phyloP scores from a whole-genome alignment of 2,329 filamentous ascomycete species.

The Aotearoamyces nothofagi region DNA sequence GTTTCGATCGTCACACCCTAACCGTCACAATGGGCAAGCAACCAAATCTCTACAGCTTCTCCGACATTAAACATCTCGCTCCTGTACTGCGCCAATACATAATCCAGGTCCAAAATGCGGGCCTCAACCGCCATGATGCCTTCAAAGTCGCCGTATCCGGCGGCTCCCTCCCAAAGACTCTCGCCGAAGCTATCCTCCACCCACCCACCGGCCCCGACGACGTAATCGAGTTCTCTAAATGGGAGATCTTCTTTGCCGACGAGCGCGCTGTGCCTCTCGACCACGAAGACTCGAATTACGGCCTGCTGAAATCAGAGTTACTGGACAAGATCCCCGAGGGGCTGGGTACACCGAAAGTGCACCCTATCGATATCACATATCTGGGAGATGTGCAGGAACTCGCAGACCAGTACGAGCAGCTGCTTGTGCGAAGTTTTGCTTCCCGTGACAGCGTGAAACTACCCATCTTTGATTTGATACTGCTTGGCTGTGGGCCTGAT shows the following conservation, averaged over 20 bases:
- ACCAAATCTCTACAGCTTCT: conserved; percentile 69
- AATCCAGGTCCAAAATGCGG: conserved; percentile 65
- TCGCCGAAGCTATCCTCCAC: conserved; percentile 69
- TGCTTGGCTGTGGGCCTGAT: conserved; percentile 88
- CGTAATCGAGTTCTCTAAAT: conserved; percentile 63
- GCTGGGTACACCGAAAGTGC: conserved; percentile 50
- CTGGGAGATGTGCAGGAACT: conserved; percentile 74
- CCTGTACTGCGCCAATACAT: conserved; percentile 68
- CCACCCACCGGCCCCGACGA: conserved; percentile 34
- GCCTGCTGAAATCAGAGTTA: conserved; percentile 71
- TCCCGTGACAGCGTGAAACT: conserved; percentile 86
- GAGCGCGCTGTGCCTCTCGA: conserved; percentile 88
- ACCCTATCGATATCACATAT: conserved; percentile 57
- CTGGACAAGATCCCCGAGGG: conserved; percentile 71
- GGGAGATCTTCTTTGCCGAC: conserved; percentile 98
- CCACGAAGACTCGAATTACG: conserved; percentile 90
- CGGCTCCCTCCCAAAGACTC: conserved; percentile 77
- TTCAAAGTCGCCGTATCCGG: conserved; percentile 93
- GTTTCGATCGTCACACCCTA: no score
- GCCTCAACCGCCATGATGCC: conserved; percentile 61
- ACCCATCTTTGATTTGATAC: conserved; percentile 85
- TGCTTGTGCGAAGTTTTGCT: conserved; percentile 73
- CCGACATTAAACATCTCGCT: conserved; percentile 53
- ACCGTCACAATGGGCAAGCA: conserved; percentile 18
- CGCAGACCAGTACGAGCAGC: conserved; percentile 86